Evolutionary conservation across 1,284 basidiomycete genomes (phyloP).

Genomic region (Hemileia vastatrix): DNA sequence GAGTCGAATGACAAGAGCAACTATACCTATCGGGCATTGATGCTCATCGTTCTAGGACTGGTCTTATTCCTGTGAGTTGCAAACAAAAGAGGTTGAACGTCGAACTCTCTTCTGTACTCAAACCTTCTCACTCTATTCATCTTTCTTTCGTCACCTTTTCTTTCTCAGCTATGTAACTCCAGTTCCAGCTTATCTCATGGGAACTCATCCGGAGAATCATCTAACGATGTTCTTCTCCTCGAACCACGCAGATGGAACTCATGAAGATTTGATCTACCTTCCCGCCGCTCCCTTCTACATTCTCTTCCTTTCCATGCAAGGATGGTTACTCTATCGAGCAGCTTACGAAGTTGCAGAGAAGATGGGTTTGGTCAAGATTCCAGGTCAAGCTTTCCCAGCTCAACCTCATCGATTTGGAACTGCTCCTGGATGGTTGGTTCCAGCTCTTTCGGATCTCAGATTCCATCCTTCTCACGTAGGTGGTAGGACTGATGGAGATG

Average conservation of each 20-base stretch:
- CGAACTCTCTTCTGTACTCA: too few species aligned
- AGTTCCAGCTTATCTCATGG: slow-evolving; percentile 37
- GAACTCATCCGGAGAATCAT: slow-evolving; percentile 40
- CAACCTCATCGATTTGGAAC: slow-evolving; percentile 41
- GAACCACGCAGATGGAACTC: slow-evolving; percentile 32
- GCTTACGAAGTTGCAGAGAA: slow-evolving; percentile 29
- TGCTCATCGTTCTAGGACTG: too few species aligned
- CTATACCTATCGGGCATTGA: too few species aligned
- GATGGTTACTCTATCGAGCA: slow-evolving; percentile 29
- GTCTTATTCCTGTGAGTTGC: too few species aligned
- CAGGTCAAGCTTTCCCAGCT: slow-evolving; percentile 27
- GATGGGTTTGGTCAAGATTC: slow-evolving; percentile 27
- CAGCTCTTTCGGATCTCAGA: slow-evolving; percentile 35
- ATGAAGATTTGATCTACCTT: slow-evolving; percentile 39
- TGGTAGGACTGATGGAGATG: slow-evolving; percentile 13
- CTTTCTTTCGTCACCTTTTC: neutral
- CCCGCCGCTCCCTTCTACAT: slow-evolving; percentile 41
- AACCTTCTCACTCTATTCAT: neutral
- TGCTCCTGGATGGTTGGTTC: slow-evolving; percentile 36
- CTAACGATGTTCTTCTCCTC: slow-evolving; percentile 34
- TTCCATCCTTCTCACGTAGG: slow-evolving; percentile 24
- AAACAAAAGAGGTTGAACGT: too few species aligned
- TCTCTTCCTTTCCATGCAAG: slow-evolving; percentile 31
- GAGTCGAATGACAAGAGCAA: too few species aligned
- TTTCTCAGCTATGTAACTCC: slow-evolving; percentile 35